Conservation (phyloP, 306 rosid species). For the Oxytropis ochrocephala region DNA sequence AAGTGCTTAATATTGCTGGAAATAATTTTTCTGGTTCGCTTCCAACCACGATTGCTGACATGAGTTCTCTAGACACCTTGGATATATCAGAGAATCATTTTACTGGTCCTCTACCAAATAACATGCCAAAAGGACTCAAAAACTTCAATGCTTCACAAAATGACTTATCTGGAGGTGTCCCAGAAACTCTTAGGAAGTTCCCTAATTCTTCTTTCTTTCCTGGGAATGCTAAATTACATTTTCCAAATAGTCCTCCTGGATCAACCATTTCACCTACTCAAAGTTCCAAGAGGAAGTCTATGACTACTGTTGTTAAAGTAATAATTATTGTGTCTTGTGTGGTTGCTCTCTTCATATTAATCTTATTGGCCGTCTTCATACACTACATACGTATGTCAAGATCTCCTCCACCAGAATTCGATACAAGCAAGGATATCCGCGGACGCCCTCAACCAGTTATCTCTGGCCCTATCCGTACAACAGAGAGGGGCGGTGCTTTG, state of each 20-base stretch:
- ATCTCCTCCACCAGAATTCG: constrained; percentile 41
- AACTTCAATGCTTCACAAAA: constrained; percentile 78
- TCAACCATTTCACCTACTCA: constrained; percentile 27
- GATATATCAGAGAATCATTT: constrained; percentile 82
- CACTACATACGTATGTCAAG: constrained; percentile 73
- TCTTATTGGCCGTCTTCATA: constrained; percentile 76
- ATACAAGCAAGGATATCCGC: constrained; percentile 36
- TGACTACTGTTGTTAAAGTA: constrained; percentile 67
- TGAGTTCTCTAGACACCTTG: constrained; percentile 50
- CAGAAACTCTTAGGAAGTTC: constrained; percentile 68
- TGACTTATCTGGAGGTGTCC: constrained; percentile 83
- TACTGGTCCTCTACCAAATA: constrained; percentile 76
- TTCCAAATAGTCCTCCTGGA: constrained; percentile 59
- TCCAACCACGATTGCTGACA: constrained; percentile 63
- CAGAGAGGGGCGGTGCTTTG: constrained; percentile 52
- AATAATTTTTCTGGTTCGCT: constrained; percentile 89
- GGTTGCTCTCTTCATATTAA: constrained; percentile 61
- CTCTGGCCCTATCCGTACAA: constrained; percentile 36
- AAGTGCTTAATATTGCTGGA: constrained; percentile 68
- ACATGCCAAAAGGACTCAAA: constrained; percentile 49
- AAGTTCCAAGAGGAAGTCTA: constrained; percentile 45
- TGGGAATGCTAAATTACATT: constrained; percentile 54
- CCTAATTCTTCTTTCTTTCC: constrained; percentile 82
- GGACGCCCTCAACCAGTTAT: constrained; percentile 42
- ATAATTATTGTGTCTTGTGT: constrained; percentile 85